Evolutionary conservation across 1,284 basidiomycete species (phyloP), one percentile per base, ranked within the genome.

Genomic region (Leccinum griseonigrum): DNA sequence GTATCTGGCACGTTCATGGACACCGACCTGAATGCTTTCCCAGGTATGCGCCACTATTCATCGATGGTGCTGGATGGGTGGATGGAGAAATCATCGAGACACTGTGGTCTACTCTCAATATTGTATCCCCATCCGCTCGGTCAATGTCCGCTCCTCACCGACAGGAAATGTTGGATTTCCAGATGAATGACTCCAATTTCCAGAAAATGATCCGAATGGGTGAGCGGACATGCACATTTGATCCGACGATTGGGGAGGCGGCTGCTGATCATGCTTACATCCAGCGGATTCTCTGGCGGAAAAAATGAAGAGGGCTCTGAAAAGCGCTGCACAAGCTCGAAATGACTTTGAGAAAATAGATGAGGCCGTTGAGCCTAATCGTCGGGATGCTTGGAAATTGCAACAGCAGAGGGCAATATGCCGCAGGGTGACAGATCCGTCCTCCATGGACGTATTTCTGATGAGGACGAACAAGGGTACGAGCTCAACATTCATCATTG

Each of bases 1-100:
- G 63, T 3, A 60, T 60, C 3, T 67, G 58, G 40, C 66, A 67
- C 58, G 40, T 67, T 1, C 59, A 56, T 11, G 58, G 54, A 1
- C 66, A 67, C 56, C 11, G 54, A 26, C 4, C 43, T 0, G 50
- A 65, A 50, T 67, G 64, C 54, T 63, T 54, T 40, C 10, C 54
- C 13, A 18, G 46, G 18, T 48, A 48, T 48, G 46, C 46, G 6
- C 46, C 46, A 6, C 22, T 48, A 3, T 48, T 22, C 46, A 48
- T 48, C 8, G 18, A 11, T 13, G 46, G 46, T 22, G 10, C 22
- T 9, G 46, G 46, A 4, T 52, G 50, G 50, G 28, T 52, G 14
- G 50, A 52, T 31, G 50, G 50, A 14, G 50, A 52, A 52, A 52
- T 52, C 16, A 52, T 52, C 16, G 11, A 52, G 10, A 52, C 50